Conservation (phyloP, 176 grass and related monocot species). For the Avena atlantica region DNA sequence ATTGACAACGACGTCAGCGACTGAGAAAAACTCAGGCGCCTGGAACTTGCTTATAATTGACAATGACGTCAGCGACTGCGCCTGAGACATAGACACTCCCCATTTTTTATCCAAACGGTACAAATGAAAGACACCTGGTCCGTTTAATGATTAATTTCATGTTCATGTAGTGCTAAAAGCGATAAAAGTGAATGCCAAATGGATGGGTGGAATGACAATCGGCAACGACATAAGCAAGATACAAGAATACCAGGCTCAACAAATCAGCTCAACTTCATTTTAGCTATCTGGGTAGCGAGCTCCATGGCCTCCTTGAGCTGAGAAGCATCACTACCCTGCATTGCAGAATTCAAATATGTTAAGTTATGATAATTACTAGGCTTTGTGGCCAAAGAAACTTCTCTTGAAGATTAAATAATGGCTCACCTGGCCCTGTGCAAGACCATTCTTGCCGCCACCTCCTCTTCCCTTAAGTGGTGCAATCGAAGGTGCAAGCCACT, state of each 20-base stretch:
- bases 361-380: background rate
- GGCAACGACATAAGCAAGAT: background rate
- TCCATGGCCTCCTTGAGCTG: constrained; percentile 82
- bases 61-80: too few species aligned
- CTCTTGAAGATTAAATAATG: background rate
- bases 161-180: background rate
- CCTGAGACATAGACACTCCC: too few species aligned
- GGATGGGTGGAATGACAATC: background rate
- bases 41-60: too few species aligned
- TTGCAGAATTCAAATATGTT: constrained; percentile 25
- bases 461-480: constrained; percentile 88
- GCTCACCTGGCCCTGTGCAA: constrained; percentile 90
- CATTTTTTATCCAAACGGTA: background rate
- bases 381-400: background rate
- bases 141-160: background rate
- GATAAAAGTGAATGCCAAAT: background rate
- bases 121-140: background rate
- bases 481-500: constrained; percentile 85
- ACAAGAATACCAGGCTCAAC: background rate
- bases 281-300: constrained; percentile 74
- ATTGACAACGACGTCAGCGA: too few species aligned
- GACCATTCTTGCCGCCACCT: constrained; percentile 94
- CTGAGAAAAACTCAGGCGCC: too few species aligned
- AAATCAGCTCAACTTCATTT: constrained; percentile 55
- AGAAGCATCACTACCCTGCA: constrained; percentile 86